Evolutionary conservation across 2,329 filamentous ascomycete species (phyloP).

Genomic region (Fusarium heterosporum): DNA sequence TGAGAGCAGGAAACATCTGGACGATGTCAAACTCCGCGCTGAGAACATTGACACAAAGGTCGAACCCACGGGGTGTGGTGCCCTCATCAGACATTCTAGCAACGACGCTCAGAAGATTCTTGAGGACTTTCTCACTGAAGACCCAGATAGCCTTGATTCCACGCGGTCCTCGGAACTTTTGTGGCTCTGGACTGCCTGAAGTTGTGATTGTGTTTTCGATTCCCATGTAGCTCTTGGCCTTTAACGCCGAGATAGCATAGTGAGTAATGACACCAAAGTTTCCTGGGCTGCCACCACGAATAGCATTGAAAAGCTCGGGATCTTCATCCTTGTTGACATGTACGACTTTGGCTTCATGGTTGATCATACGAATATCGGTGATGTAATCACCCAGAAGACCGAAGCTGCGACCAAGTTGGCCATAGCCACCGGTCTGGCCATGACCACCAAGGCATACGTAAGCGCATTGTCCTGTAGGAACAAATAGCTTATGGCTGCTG

Average conservation of each 20-base stretch:
- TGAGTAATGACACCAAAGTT: not conserved
- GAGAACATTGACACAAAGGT: not conserved
- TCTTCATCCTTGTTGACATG: accelerated
- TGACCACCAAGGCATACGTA: not conserved
- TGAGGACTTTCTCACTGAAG: not conserved
- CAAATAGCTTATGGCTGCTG: not conserved
- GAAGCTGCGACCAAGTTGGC: not conserved
- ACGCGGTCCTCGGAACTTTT: not conserved
- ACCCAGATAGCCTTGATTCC: not conserved
- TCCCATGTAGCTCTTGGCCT: not conserved
- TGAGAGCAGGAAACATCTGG: not conserved
- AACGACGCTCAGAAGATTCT: not conserved
- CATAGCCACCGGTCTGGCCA: not conserved
- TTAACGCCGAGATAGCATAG: not conserved
- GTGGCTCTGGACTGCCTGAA: not conserved
- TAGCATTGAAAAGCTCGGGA: not conserved
- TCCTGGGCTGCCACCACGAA: not conserved
- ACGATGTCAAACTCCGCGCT: not conserved
- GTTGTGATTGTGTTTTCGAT: not conserved
- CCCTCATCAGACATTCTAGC: not conserved
- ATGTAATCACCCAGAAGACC: not conserved
- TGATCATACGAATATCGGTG: not conserved
- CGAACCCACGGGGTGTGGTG: not conserved
- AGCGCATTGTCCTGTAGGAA: not conserved
- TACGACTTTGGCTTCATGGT: not conserved